Base-by-base conservation (phyloP, 83 land plant genomes). In the Thuja plicata region DNA sequence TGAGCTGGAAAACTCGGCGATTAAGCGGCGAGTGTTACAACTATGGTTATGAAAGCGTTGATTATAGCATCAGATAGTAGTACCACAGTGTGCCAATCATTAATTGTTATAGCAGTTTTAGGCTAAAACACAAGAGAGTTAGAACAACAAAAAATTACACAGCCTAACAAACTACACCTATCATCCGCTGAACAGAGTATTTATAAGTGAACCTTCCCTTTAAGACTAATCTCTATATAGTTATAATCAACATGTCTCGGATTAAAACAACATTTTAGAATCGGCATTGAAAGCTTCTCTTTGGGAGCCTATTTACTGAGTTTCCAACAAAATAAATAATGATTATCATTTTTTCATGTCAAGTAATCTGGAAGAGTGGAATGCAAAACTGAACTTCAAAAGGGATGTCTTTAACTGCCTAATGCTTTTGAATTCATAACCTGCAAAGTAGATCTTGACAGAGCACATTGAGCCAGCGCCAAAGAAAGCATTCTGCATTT, bases 401-500 rank as follows among this genome's bases (percentile, higher is more conserved):
- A 82, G 52, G 85, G 84, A 9, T 24, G 52, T 45, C 34, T 82
- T 24, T 34, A 12, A 74, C 32, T 74, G 38, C 37, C 3, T 2
- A 32, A 74, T 8, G 4, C 45, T 43, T 8, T 74, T 32, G 35
- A 10, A 11, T 74, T 10, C 12, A 30, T 74, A 12, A 62, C 24
- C 15, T 74, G 13, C 15, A 32, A 30, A 10, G 11, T 11, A 3
- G 16, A 30, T 74, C 37, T 19, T 45, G 40, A 27, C 30, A 82
- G 85, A 38, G 43, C 46, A 19, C 82, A 79, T 40, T 24, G 40
- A 17, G 24, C 82, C 82, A 79, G 82, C 1, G 46, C 46, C 1
- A 79, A 8, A 79, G 82, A 79, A 19, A 79, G 45, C 46, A 79
- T 79, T 79, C 45, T 79, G 27, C 40, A 79, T 79, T 79, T 41